phyloP scores from a whole-genome alignment of 2,329 filamentous ascomycete species.

The Ophiocordyceps unilateralis region DNA sequence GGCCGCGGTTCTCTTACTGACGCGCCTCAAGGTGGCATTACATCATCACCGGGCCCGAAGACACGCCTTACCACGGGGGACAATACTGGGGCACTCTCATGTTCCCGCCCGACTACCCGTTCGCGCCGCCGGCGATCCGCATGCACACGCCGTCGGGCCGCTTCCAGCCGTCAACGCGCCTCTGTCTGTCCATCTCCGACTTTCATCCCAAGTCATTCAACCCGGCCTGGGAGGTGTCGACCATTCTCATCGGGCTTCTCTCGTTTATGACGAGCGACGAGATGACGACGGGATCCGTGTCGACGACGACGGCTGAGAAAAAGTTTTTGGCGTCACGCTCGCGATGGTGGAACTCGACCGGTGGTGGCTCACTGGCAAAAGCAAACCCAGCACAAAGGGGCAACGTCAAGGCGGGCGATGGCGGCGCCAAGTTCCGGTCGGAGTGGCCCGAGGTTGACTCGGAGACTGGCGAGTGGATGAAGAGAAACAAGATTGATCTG shows the following conservation, averaged over 20 bases:
- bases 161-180: slow-evolving; percentile 79
- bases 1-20: slow-evolving; percentile 1
- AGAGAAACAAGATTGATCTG: slow-evolving; percentile 61
- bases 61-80: slow-evolving; percentile 83
- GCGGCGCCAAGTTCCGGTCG: slow-evolving; percentile 70
- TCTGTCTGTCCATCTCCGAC: slow-evolving; percentile 91
- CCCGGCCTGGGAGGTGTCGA: slow-evolving; percentile 94
- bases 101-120: slow-evolving; percentile 93
- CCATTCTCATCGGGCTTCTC: slow-evolving; percentile 82
- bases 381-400: slow-evolving; percentile 41
- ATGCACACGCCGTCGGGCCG: slow-evolving; percentile 97
- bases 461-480: slow-evolving; percentile 89
- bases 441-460: slow-evolving; percentile 84
- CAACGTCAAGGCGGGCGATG: slow-evolving; percentile 81
- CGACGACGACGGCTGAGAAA: slow-evolving; percentile 59
- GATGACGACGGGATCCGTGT: slow-evolving; percentile 89
- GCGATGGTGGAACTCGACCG: slow-evolving; percentile 93
- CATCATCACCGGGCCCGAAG: slow-evolving; percentile 83
- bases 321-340: slow-evolving; percentile 60
- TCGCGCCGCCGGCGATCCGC: slow-evolving; percentile 89
- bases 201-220: slow-evolving; percentile 98
- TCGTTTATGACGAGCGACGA: slow-evolving; percentile 98
- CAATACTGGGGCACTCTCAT: slow-evolving; percentile 97
- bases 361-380: slow-evolving; percentile 56
- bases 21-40: slow-evolving; percentile 59